Percentiles rank a stretch among this genome's conserved stretches.
phyloP scores from a whole-genome alignment of 2,329 filamentous ascomycete species.

The Trichoderma pleuroti region DNA sequence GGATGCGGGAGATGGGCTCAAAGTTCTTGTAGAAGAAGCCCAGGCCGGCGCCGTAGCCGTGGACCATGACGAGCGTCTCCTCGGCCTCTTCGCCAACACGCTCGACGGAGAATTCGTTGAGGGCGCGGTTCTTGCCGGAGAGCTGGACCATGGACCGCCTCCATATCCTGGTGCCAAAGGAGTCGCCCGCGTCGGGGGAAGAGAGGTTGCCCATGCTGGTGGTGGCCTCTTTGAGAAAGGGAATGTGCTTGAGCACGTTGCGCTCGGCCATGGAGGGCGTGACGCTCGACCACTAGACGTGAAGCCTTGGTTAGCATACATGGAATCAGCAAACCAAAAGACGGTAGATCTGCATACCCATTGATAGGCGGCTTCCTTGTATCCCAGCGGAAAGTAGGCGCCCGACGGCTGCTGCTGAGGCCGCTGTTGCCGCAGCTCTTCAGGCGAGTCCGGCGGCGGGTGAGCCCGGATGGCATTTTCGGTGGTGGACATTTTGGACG shows the following conservation, averaged over 20 bases:
- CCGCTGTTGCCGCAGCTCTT: conserved; percentile 27
- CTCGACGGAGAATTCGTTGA: conserved; percentile 94
- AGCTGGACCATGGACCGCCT: conserved; percentile 79
- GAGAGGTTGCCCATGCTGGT: conserved; percentile 54
- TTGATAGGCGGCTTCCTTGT: conserved; percentile 87
- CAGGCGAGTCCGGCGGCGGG: conserved; percentile 19
- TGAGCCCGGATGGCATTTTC: conserved; percentile 29
- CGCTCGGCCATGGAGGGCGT: conserved; percentile 82
- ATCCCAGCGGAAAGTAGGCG: conserved; percentile 76
- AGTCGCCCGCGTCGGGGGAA: conserved; percentile 58
- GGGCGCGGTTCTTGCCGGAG: conserved; percentile 76
- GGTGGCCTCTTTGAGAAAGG: conserved; percentile 74
- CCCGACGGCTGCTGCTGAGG: conserved; percentile 31
- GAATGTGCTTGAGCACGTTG: conserved; percentile 80
- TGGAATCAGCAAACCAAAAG: neutral
- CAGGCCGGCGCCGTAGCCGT: conserved; percentile 92
- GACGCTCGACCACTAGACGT: conserved; percentile 72
- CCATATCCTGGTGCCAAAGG: conserved; percentile 81
- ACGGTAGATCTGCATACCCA: too few species aligned
- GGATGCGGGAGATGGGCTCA: conserved; percentile 73
- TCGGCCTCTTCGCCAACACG: conserved; percentile 73
- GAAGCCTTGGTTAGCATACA: neutral
- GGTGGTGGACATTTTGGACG: conserved; percentile 34
- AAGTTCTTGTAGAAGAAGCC: conserved; percentile 99
- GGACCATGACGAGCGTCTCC: conserved; percentile 89